Conservation (phyloP, 2,329 filamentous ascomycete genomes). For the Talaromyces marneffei region DNA sequence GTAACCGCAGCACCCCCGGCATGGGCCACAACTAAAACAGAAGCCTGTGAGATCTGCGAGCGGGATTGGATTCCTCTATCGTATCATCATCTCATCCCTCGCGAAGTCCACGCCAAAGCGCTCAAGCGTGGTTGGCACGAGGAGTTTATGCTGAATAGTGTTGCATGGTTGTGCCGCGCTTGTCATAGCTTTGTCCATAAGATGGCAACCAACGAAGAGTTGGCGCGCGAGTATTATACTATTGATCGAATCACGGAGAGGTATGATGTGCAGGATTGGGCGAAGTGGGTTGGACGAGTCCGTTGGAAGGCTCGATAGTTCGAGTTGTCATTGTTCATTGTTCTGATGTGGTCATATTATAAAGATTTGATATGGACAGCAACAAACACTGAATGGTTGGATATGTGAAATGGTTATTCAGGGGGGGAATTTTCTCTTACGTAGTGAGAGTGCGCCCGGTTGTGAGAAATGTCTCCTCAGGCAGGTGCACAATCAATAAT, state of each 20-base stretch:
- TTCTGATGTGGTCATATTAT: not conserved
- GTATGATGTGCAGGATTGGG: conserved; percentile 67
- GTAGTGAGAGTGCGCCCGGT: not conserved
- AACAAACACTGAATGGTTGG: not conserved
- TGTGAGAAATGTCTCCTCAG: not conserved
- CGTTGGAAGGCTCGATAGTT: conserved; percentile 59
- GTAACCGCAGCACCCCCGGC: conserved; percentile 59
- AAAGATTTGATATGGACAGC: not conserved
- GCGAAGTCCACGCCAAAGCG: conserved; percentile 67
- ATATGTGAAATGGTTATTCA: not conserved
- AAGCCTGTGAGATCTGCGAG: conserved; percentile 69
- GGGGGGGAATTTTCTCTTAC: not conserved
- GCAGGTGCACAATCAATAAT: not conserved
- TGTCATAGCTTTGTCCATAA: conserved; percentile 80
- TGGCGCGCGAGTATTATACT: conserved; percentile 67
- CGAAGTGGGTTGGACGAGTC: conserved; percentile 64
- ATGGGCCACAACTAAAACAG: conserved; percentile 52
- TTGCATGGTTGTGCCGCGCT: conserved; percentile 79
- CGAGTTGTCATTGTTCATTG: not conserved
- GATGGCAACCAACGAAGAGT: conserved; percentile 67
- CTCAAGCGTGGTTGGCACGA: conserved; percentile 74
- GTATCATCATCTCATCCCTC: conserved; percentile 84
- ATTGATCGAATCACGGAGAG: conserved; percentile 64
- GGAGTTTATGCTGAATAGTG: conserved; percentile 67
- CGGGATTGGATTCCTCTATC: conserved; percentile 69